Evolutionary conservation across 768 basidiomycete species (phyloP).

Genomic region (Hericium erinaceus): DNA sequence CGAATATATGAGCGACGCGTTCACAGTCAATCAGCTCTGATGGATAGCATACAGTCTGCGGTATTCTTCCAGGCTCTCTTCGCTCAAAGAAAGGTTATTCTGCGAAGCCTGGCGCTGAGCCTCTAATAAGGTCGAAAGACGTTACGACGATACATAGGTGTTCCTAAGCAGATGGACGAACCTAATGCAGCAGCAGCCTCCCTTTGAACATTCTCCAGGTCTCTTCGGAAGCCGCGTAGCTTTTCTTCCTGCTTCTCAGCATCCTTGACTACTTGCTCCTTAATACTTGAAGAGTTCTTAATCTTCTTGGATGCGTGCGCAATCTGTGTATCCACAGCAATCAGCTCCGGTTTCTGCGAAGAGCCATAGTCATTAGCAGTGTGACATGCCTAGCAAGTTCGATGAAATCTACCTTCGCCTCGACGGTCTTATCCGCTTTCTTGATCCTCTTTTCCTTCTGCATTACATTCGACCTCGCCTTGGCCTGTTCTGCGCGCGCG

Average conservation of each 20-base stretch:
- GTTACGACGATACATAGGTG: background rate
- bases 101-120: conserved; percentile 64
- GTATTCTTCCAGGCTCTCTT: conserved; percentile 85
- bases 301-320: conserved; percentile 75
- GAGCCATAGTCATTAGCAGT: background rate
- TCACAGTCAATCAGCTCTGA: conserved; percentile 1
- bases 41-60: conserved; percentile 51
- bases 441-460: conserved; percentile 85
- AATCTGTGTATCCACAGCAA: conserved; percentile 80
- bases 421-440: conserved; percentile 82
- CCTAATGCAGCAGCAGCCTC: conserved; percentile 78
- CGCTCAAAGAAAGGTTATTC: conserved; percentile 68
- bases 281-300: conserved; percentile 55
- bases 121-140: conserved; percentile 35
- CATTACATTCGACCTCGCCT: conserved; percentile 61
- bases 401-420: conserved; percentile 59
- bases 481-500: conserved; percentile 74
- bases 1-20: background rate
- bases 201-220: conserved; percentile 54
- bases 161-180: conserved; percentile 21
- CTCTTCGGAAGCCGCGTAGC: conserved; percentile 48
- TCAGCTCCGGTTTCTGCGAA: conserved; percentile 74
- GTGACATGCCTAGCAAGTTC: background rate
- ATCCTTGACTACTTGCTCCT: conserved; percentile 57
- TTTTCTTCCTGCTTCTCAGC: conserved; percentile 40